Percentiles rank a stretch among this genome's conserved stretches.
These are phyloP conservation scores for Emericellopsis atlantica DNA, from an alignment of 2,329 filamentous ascomycete genomes.

Conservation along the genomic window DNA sequence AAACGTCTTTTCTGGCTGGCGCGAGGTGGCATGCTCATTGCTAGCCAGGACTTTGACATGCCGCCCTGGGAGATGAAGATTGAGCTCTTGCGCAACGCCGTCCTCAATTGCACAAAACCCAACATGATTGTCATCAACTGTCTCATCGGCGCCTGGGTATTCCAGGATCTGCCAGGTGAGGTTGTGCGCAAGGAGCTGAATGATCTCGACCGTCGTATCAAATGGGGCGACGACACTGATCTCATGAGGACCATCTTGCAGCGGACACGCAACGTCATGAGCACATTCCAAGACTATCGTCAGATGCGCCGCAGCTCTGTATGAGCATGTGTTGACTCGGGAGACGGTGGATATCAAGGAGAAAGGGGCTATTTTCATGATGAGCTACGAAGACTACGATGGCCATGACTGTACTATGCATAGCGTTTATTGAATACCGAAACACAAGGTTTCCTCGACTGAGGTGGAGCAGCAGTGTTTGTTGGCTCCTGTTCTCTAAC, in stretches of 20 bases:
- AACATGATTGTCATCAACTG: slow-evolving; percentile 16
- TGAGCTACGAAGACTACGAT: neutral
- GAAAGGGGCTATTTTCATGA: neutral
- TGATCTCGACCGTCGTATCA: slow-evolving; percentile 13
- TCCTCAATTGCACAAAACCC: slow-evolving; percentile 14
- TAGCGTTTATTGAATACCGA: no score
- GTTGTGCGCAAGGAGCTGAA: slow-evolving; percentile 11
- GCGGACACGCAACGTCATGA: slow-evolving; percentile 6
- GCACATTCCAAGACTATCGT: slow-evolving; percentile 7
- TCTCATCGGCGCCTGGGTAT: slow-evolving; percentile 14
- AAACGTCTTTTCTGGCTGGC: slow-evolving; percentile 33
- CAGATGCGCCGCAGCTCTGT: neutral
- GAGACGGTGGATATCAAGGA: no score
- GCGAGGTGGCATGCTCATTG: slow-evolving; percentile 20
- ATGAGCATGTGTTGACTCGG: neutral
- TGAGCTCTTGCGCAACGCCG: slow-evolving; percentile 21
- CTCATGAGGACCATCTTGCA: slow-evolving; percentile 11
- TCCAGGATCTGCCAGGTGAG: slow-evolving; percentile 15
- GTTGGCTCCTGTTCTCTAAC: no score
- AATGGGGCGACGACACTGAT: slow-evolving; percentile 15
- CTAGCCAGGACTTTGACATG: slow-evolving; percentile 5
- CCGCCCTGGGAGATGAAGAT: slow-evolving; percentile 27
- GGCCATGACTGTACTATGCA: no score
- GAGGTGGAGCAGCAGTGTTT: no score
- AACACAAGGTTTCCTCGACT: no score